These are phyloP conservation scores for Alternaria dauci DNA, from an alignment of 2,329 filamentous ascomycete genomes.

Conservation along the genomic window DNA sequence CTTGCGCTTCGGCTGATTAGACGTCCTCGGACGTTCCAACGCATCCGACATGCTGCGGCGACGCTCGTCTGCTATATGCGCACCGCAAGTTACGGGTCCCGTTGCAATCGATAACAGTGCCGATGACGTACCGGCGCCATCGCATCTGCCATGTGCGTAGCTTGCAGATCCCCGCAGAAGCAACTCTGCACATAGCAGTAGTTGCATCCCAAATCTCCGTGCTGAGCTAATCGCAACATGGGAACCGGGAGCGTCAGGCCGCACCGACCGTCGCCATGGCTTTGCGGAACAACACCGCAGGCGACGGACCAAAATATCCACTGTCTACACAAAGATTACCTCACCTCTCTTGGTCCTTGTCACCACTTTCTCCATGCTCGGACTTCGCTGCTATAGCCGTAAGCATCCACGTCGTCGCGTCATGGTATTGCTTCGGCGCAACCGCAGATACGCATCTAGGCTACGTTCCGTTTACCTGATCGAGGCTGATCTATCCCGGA, in stretches of 20 bases:
- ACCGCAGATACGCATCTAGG: neutral
- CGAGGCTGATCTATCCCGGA: neutral
- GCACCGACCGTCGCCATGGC: neutral
- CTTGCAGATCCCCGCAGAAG: conserved; percentile 4
- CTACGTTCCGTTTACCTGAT: neutral
- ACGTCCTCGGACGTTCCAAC: neutral
- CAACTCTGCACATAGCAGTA: neutral
- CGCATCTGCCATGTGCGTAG: neutral
- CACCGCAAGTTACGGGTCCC: neutral
- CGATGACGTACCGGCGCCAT: conserved; percentile 8
- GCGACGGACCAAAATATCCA: neutral
- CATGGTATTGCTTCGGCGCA: neutral
- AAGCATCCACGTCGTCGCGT: neutral
- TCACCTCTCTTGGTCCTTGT: neutral
- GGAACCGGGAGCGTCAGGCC: neutral
- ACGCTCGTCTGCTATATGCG: neutral
- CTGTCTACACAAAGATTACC: neutral
- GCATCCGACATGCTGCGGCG: neutral
- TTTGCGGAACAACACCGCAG: neutral
- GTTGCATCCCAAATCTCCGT: neutral
- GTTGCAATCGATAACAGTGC: neutral
- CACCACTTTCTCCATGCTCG: neutral
- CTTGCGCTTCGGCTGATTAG: neutral
- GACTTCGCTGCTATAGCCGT: neutral
- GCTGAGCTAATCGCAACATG: neutral